phyloP scores from a whole-genome alignment of 2,329 filamentous ascomycete species.

The Xylaria sp. region DNA sequence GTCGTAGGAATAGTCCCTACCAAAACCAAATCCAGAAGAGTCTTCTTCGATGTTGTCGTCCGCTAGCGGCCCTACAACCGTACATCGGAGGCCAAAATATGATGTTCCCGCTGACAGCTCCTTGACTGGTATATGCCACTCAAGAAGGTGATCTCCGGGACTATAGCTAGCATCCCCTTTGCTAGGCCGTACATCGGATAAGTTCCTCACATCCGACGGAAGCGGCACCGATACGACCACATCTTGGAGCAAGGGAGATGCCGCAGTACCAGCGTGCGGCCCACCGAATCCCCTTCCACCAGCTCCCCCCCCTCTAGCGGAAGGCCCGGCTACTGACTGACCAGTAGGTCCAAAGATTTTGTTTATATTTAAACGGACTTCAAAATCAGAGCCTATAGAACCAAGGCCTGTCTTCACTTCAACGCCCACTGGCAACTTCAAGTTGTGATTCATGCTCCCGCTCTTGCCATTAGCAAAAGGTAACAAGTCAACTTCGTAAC shows the following conservation, averaged over 20 bases:
- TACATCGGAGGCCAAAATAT: slow-evolving; percentile 80
- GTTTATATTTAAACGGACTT: slow-evolving; percentile 80
- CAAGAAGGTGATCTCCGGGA: slow-evolving; percentile 74
- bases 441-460: slow-evolving; percentile 63
- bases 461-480: slow-evolving; percentile 71
- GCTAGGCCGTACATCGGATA: slow-evolving; percentile 82
- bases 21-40: slow-evolving; percentile 62
- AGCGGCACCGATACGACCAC: slow-evolving; percentile 82
- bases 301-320: slow-evolving; percentile 55
- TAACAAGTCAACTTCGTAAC: slow-evolving; percentile 92
- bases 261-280: slow-evolving; percentile 63
- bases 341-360: slow-evolving; percentile 65
- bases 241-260: slow-evolving; percentile 75
- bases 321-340: slow-evolving; percentile 51
- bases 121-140: slow-evolving; percentile 85
- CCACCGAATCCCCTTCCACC: slow-evolving; percentile 56
- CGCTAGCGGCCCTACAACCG: slow-evolving; percentile 73
- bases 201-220: slow-evolving; percentile 79
- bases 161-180: slow-evolving; percentile 86
- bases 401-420: slow-evolving; percentile 87
- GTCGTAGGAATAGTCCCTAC: slow-evolving; percentile 62
- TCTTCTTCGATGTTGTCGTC: slow-evolving; percentile 59
- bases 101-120: slow-evolving; percentile 75
- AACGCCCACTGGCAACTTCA: slow-evolving; percentile 84
- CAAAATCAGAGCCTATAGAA: slow-evolving; percentile 81